Evolutionary conservation across 768 basidiomycete genomes (phyloP).

Genomic region (Russula virescens): DNA sequence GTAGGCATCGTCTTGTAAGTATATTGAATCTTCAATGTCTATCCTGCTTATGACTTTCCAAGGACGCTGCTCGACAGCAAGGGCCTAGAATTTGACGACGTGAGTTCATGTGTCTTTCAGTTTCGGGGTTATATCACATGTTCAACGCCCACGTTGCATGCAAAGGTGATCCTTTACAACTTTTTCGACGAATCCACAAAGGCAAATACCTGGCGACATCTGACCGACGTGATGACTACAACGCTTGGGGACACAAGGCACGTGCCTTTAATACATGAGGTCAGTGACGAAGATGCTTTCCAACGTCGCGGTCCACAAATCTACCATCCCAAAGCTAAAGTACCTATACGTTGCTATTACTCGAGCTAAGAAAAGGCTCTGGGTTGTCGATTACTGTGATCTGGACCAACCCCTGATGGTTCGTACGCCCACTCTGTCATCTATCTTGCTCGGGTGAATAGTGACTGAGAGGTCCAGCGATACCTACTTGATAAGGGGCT

Average conservation of each 20-base stretch:
- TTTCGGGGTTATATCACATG: background rate
- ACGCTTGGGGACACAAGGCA: background rate
- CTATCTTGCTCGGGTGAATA: background rate
- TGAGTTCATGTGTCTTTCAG: constrained; percentile 24
- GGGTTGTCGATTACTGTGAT: constrained; percentile 61
- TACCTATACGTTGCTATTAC: constrained; percentile 66
- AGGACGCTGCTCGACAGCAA: constrained; percentile 58
- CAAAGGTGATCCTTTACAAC: constrained; percentile 63
- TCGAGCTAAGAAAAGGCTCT: constrained; percentile 58
- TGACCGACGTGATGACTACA: background rate
- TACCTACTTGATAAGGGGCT: background rate
- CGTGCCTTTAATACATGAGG: background rate
- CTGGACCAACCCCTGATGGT: constrained; percentile 38
- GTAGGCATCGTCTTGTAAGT: constrained; percentile 53
- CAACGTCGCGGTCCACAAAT: too few relatives aligned
- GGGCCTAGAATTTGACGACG: constrained; percentile 62
- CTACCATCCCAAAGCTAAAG: constrained; percentile 43
- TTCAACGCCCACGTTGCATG: background rate
- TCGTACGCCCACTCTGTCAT: constrained; percentile 32
- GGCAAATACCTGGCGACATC: constrained; percentile 25
- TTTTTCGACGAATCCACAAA: constrained; percentile 63
- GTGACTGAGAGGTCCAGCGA: background rate
- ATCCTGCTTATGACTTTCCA: background rate
- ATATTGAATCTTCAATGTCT: background rate
- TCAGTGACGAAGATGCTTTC: background rate